A percentile compares a stretch with the other conserved stretches of the same genome.
Evolutionary conservation across 768 basidiomycete species (phyloP).

Genomic region (Hortiboletus campestris): DNA sequence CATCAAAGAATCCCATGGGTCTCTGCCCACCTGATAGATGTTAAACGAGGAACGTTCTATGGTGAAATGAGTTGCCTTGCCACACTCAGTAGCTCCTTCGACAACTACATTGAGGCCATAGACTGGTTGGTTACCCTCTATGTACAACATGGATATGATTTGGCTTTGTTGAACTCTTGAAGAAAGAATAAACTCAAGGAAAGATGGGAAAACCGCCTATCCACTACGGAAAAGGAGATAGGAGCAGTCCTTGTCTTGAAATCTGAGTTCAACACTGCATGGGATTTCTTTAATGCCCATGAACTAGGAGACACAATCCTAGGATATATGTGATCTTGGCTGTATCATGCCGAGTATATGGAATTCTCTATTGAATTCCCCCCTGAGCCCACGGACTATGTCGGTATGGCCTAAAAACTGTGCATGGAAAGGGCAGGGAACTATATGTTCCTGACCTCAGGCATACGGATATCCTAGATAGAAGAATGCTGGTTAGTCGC

Average conservation of each 20-base stretch:
- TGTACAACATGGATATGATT: background rate
- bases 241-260: background rate
- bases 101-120: background rate
- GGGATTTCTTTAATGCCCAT: background rate
- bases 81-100: background rate
- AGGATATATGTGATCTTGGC: background rate
- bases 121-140: background rate
- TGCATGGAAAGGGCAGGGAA: no score
- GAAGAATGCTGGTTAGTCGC: fast-evolving
- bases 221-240: no score
- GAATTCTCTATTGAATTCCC: background rate
- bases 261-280: background rate
- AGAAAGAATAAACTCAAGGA: background rate
- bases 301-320: background rate
- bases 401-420: no score
- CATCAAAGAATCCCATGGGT: slow-evolving; percentile 11
- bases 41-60: slow-evolving; percentile 5
- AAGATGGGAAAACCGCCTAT: no score
- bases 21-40: background rate
- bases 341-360: background rate
- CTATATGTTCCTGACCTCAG: background rate
- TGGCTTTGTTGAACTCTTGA: no score
- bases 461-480: background rate
- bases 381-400: background rate
- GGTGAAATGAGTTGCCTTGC: slow-evolving; percentile 1